phyloP scores from a whole-genome alignment of 257 asterid species.

The Linderniella brevidens region DNA sequence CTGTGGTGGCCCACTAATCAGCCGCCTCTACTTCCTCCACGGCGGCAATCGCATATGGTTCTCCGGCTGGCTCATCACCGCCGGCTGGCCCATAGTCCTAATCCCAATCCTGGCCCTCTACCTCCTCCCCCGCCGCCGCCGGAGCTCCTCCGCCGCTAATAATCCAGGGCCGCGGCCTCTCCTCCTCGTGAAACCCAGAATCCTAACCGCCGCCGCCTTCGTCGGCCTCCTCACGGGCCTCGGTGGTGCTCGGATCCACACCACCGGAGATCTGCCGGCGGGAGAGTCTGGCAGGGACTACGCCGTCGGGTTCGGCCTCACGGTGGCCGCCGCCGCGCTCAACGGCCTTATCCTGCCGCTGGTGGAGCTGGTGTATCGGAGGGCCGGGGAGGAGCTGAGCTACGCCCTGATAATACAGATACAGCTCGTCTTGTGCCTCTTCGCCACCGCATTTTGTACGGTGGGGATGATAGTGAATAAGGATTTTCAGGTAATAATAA shows the following conservation, averaged over 20 bases:
- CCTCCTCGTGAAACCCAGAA: slow-evolving; percentile 15
- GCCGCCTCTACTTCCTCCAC: slow-evolving; percentile 31
- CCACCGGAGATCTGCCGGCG: slow-evolving; percentile 21
- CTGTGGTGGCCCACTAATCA: slow-evolving; percentile 32
- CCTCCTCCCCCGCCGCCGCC: slow-evolving; percentile 14
- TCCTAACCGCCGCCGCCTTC: slow-evolving; percentile 13
- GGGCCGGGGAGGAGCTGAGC: slow-evolving; percentile 12
- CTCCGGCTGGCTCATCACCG: slow-evolving; percentile 27
- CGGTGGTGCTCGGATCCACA: slow-evolving; percentile 24
- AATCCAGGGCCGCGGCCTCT: neutral
- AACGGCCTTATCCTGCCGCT: slow-evolving; percentile 23
- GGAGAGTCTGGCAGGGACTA: slow-evolving; percentile 25
- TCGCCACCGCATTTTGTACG: slow-evolving; percentile 21
- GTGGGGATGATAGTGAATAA: slow-evolving; percentile 25
- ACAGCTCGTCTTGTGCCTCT: slow-evolving; percentile 24
- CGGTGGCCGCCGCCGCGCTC: slow-evolving; percentile 27
- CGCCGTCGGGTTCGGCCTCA: slow-evolving; percentile 18
- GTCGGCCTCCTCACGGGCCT: slow-evolving; percentile 23
- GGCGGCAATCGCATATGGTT: slow-evolving; percentile 31
- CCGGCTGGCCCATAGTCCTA: slow-evolving; percentile 22
- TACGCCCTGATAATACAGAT: slow-evolving; percentile 20
- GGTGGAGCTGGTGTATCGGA: slow-evolving; percentile 23
- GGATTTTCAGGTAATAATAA: slow-evolving; percentile 19
- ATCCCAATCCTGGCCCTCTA: slow-evolving; percentile 15
- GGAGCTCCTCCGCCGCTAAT: neutral